Base-by-base conservation (phyloP, 305 asterid species). In the Fraxinus floribunda region DNA sequence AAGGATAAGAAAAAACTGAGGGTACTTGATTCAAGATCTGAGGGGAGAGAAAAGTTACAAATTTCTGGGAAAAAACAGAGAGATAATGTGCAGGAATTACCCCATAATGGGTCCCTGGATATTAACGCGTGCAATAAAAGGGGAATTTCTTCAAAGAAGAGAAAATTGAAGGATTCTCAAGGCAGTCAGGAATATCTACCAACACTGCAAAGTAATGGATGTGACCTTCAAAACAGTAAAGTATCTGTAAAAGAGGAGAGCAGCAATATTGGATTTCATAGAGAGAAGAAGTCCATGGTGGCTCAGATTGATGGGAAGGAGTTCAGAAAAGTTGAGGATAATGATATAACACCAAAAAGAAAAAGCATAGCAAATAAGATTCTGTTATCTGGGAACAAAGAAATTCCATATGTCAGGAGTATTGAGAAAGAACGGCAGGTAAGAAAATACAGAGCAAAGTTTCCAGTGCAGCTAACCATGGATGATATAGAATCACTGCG, bases 401-500 rank as follows among this genome's bases (percentile, higher is more conserved):
- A 85, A 60, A 81, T 80, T 84, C 76, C 83, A 35, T 78, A 52
- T 74, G 88, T 80, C 62, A 83, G 83, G 76, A 81, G 71, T 71
- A 57, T 64, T 11, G 88, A 88, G 86, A 90, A 85, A 83, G 89
- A 82, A 46, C 90, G 82, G 86, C 89, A 79, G 89, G 78, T 80
- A 77, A 89, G 75, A 83, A 90, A 90, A 68, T 81, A 77, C 60
- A 90, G 84, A 75, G 82, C 77, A 78, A 92, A 86, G 84, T 39
- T 64, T 55, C 46, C 83, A 57, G 82, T 86, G 70, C 81, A 29
- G 80, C 80, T 90, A 62, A 92, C 96, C 32, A 77, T 77, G 85
- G 93, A 90, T 81, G 97, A 93, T 85, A 70, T 89, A 76, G 90
- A 89, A 85, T 86, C 93, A 46, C 81, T 93, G 84, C 90, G 84